Percentiles rank a stretch among this genome's conserved stretches.
These are phyloP conservation scores for Tubosaeta sp. DNA, from an alignment of 768 basidiomycete species.

Conservation along the genomic window DNA sequence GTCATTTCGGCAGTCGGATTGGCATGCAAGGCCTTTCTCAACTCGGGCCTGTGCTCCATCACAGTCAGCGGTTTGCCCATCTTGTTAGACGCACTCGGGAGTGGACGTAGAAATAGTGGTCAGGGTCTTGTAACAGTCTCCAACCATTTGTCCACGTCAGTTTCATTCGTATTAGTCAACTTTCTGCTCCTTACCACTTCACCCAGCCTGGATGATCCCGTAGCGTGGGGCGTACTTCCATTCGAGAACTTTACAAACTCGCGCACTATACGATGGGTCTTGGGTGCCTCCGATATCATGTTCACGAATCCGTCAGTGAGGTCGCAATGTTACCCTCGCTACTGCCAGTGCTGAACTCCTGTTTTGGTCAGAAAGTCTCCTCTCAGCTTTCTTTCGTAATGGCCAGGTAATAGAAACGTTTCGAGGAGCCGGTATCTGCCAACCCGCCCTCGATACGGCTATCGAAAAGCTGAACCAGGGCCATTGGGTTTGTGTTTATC, in stretches of 20 bases:
- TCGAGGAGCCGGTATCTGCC: slow-evolving; percentile 85
- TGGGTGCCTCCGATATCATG: slow-evolving; percentile 91
- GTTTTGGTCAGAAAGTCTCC: slow-evolving; percentile 51
- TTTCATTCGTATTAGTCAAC: slow-evolving; percentile 9
- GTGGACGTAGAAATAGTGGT: slow-evolving; percentile 40
- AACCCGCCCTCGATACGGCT: slow-evolving; percentile 80
- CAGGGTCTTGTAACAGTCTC: slow-evolving; percentile 84
- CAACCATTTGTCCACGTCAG: slow-evolving; percentile 92
- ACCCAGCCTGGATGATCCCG: slow-evolving; percentile 71
- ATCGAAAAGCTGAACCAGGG: slow-evolving; percentile 77
- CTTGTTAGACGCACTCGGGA: slow-evolving; percentile 58
- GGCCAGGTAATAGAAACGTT: slow-evolving; percentile 94
- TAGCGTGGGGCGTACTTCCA: slow-evolving; percentile 87
- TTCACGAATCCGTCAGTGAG: slow-evolving; percentile 83
- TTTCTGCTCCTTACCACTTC: slow-evolving; percentile 5
- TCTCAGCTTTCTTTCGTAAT: slow-evolving; percentile 79
- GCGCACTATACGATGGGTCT: slow-evolving; percentile 76
- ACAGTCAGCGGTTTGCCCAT: slow-evolving; percentile 66
- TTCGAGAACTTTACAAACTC: slow-evolving; percentile 53
- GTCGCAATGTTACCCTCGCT: background rate
- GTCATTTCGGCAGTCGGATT: slow-evolving; percentile 69
- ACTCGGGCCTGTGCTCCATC: slow-evolving; percentile 60
- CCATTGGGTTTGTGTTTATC: slow-evolving; percentile 64
- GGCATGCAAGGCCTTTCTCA: slow-evolving; percentile 73
- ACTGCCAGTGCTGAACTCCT: slow-evolving; percentile 11